Evolutionary conservation across 805 yeast species (phyloP).

Genomic region (Zygotorulaspora chibaensis): DNA sequence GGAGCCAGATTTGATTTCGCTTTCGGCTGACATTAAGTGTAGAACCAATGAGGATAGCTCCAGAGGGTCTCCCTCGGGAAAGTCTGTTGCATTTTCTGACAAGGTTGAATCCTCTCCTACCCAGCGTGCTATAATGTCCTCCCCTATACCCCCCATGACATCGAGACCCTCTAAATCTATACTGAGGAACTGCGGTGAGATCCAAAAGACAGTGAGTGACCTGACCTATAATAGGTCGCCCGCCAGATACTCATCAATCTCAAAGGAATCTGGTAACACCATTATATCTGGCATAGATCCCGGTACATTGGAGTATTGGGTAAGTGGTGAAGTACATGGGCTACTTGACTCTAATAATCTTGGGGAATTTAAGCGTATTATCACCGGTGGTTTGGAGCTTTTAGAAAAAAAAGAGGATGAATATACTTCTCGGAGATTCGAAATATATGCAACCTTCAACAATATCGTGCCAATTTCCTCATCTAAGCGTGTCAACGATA

Average conservation of each 20-base stretch:
- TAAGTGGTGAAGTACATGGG: slow-evolving; percentile 29
- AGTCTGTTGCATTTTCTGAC: slow-evolving; percentile 33
- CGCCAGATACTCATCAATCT: neutral
- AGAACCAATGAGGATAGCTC: neutral
- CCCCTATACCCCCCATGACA: slow-evolving; percentile 20
- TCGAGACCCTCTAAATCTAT: slow-evolving; percentile 29
- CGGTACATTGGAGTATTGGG: slow-evolving; percentile 24
- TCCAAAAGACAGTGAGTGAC: slow-evolving; percentile 4
- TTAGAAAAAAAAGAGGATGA: slow-evolving; percentile 9
- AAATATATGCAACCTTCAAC: slow-evolving; percentile 33
- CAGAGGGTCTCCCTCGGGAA: slow-evolving; percentile 22
- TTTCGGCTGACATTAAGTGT: neutral
- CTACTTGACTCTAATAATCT: slow-evolving; percentile 18
- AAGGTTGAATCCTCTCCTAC: slow-evolving; percentile 27
- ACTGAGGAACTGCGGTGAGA: slow-evolving; percentile 15
- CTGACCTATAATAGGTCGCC: slow-evolving; percentile 1
- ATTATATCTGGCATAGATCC: slow-evolving; percentile 8
- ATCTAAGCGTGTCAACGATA: slow-evolving; percentile 5
- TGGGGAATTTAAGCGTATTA: slow-evolving; percentile 21
- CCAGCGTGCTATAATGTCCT: slow-evolving; percentile 15
- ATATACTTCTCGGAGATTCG: slow-evolving; percentile 19
- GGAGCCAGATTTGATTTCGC: neutral
- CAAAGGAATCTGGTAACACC: neutral
- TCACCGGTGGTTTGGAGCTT: slow-evolving; percentile 27
- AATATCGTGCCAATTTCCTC: slow-evolving; percentile 23